Evolutionary conservation across 352 stramenopile species (phyloP).

Genomic region (Phytophthora niederhauseri): DNA sequence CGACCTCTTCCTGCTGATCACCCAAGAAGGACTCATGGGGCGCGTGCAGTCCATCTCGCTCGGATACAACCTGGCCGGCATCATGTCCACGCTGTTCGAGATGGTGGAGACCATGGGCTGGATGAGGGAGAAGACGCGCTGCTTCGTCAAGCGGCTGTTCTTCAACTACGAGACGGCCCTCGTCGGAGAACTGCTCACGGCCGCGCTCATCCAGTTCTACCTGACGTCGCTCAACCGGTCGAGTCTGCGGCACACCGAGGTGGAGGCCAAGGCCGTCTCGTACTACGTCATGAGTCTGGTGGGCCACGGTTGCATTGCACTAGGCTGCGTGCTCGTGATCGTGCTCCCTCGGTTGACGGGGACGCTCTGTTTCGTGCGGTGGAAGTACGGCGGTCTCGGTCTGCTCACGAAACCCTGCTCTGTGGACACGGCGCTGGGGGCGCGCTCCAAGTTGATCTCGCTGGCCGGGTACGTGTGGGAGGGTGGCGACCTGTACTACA

Average conservation of each 20-base stretch:
- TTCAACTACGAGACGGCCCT: constrained; percentile 28
- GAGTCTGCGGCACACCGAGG: constrained; percentile 14
- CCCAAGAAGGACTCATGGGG: constrained; percentile 16
- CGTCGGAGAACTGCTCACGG: constrained; percentile 21
- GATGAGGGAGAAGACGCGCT: constrained; percentile 11
- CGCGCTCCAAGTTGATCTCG: constrained; percentile 13
- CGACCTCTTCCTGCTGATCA: constrained; percentile 28
- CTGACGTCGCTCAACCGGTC: constrained; percentile 23
- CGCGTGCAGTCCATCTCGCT: constrained; percentile 26
- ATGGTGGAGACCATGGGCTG: constrained; percentile 19
- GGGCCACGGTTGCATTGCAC: constrained; percentile 18
- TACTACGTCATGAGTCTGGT: constrained; percentile 30
- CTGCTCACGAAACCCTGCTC: constrained; percentile 9
- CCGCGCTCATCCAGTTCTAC: constrained; percentile 22
- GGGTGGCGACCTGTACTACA: constrained; percentile 12
- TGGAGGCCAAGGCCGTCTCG: constrained; percentile 4
- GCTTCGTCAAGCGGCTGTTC: constrained; percentile 14
- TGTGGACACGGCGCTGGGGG: constrained; percentile 13
- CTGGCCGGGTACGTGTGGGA: constrained; percentile 19
- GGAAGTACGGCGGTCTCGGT: constrained; percentile 2
- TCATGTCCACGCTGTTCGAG: constrained; percentile 29
- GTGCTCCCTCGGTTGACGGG: constrained; percentile 6
- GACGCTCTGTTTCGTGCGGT: constrained; percentile 7
- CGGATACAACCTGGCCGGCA: constrained; percentile 25
- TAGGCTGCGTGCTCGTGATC: constrained; percentile 16